Percentiles rank a stretch among this genome's conserved stretches.
These are phyloP conservation scores for Zygosaccharomyces rouxii DNA, from an alignment of 805 yeast genomes.

Conservation along the genomic window DNA sequence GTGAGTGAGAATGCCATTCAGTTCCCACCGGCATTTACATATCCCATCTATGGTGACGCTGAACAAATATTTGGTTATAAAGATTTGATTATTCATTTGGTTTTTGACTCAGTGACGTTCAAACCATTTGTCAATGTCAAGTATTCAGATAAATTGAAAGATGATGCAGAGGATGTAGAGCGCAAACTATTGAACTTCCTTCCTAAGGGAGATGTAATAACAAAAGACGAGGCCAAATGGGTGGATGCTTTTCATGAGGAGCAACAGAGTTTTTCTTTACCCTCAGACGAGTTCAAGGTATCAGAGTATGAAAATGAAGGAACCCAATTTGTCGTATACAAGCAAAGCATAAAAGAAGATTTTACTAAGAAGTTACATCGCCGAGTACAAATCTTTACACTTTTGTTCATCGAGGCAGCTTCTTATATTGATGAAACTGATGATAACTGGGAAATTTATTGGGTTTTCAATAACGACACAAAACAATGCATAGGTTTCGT, in stretches of 20 bases:
- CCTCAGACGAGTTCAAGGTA: constrained; percentile 36
- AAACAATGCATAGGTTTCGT: constrained; percentile 67
- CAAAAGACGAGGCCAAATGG: constrained; percentile 69
- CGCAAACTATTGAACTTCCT: constrained; percentile 51
- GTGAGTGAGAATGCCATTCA: constrained; percentile 56
- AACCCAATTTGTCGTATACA: constrained; percentile 49
- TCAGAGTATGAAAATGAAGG: constrained; percentile 35
- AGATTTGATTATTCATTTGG: constrained; percentile 58
- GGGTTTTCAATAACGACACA: constrained; percentile 39
- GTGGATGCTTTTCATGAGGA: constrained; percentile 50
- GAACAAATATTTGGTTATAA: constrained; percentile 85
- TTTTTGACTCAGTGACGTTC: constrained; percentile 71
- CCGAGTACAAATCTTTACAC: constrained; percentile 72
- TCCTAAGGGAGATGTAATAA: constrained; percentile 52
- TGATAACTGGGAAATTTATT: constrained; percentile 73
- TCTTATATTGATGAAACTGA: constrained; percentile 77
- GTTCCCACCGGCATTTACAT: constrained; percentile 78
- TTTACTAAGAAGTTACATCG: constrained; percentile 51
- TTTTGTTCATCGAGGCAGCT: constrained; percentile 91
- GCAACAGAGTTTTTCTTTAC: constrained; percentile 39
- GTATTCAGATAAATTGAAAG: constrained; percentile 50
- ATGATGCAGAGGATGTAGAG: constrained; percentile 56
- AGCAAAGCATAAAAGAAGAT: constrained; percentile 29
- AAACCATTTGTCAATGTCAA: constrained; percentile 65
- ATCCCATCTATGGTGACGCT: constrained; percentile 89